Percentiles rank a stretch among this genome's conserved stretches.
Evolutionary conservation across 441 rosid species (phyloP).

Genomic region (Syzygium malaccense): DNA sequence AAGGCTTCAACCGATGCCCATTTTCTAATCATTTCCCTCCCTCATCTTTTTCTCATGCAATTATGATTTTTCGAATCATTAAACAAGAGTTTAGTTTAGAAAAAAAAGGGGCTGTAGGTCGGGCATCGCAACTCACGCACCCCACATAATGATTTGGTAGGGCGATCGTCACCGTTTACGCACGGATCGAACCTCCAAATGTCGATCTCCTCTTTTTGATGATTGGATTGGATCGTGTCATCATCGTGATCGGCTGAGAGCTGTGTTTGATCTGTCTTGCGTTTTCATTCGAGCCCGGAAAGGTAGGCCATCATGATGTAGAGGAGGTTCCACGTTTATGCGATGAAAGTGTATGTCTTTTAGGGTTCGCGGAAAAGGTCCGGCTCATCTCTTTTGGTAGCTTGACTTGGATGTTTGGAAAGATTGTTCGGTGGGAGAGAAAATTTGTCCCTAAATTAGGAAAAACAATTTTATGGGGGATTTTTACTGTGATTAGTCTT

Average conservation of each 20-base stretch:
- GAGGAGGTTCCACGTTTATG: no score
- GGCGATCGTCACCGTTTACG: background rate
- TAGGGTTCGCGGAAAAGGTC: background rate
- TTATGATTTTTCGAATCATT: background rate
- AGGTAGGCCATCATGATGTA: background rate
- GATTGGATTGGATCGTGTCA: background rate
- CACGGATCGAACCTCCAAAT: background rate
- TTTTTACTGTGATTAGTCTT: background rate
- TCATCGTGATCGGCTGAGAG: background rate
- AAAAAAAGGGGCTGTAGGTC: background rate
- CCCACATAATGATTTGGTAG: background rate
- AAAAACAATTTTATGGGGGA: background rate
- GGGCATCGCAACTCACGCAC: background rate
- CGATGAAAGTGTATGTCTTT: background rate
- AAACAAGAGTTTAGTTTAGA: background rate
- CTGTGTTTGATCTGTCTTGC: background rate
- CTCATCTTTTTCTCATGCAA: no score
- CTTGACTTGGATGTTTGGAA: background rate
- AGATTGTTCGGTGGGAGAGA: background rate
- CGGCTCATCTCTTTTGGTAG: background rate
- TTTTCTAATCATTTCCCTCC: background rate
- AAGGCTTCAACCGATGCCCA: background rate
- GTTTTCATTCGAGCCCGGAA: background rate
- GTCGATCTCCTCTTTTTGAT: background rate
- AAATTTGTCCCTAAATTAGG: background rate